Evolutionary conservation across 2,329 filamentous ascomycete species (phyloP), one percentile per base, ranked within the genome.

Genomic region (Colletotrichum zoysiae): DNA sequence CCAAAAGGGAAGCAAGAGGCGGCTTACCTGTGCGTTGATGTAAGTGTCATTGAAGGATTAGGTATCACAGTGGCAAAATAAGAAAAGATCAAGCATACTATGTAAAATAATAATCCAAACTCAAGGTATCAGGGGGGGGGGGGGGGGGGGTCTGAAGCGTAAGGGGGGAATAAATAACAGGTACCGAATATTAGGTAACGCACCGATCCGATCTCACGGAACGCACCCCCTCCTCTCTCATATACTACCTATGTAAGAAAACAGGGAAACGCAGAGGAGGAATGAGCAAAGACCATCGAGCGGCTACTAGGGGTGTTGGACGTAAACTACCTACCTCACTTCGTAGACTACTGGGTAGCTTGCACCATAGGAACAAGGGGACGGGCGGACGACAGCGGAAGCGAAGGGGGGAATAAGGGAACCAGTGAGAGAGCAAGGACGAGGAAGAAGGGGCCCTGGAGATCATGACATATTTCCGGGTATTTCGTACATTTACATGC

Each of bases 201-300:
- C 58, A 56, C 61, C 61, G 55, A 66, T 70, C 55, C 48, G 46
- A 70, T 66, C 62, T 70, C 55, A 33, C 40, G 67, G 46, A 61
- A 38, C 42, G 5, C 44, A n/a, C 30, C 18, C 57, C 23, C 33
- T 20, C 23, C 35, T 26, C 42, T 18, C 40, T 16, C 16, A 16
- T 42, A n/a, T 1, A n/a, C n/a, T n/a, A n/a, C n/a, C n/a, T n/a
- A n/a, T n/a, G n/a, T n/a, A n/a, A 9, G 9, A 66, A 66, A 66
- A 70, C 56, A 65, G 56, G 62, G 67, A 60, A 61, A 61, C 5
- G 12, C 12, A n/a, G 12, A 38, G 18, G 44, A 38, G 58, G 44
- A 38, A 61, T 26, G 44, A 50, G 58, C 42, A 61, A 18, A 48
- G 16, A 50, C 58, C 35, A 61, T 46, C 20, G 44, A 48, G 20